phyloP scores from a whole-genome alignment of 2,329 filamentous ascomycete genomes.

The Colletotrichum lindemuthianum region DNA sequence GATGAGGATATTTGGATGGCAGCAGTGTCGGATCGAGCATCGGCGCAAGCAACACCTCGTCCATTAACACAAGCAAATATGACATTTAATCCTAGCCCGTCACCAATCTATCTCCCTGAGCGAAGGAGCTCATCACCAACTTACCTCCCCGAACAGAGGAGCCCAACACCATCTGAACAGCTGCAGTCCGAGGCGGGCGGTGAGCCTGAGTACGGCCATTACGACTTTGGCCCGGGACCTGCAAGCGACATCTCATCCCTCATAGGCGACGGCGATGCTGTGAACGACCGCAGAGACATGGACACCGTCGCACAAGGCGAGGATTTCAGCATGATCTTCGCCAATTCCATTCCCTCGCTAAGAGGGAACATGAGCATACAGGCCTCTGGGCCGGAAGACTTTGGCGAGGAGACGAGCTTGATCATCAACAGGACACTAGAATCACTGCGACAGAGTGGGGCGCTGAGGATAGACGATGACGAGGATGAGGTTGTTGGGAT shows the following conservation, averaged over 20 bases:
- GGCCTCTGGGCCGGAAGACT: constrained; percentile 51
- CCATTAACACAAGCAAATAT: constrained; percentile 33
- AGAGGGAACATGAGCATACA: constrained; percentile 52
- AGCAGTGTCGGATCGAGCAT: constrained; percentile 42
- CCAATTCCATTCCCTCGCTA: constrained; percentile 64
- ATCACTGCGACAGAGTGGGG: constrained; percentile 53
- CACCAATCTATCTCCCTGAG: neutral
- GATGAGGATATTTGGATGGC: constrained; percentile 60
- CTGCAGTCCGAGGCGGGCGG: constrained; percentile 26
- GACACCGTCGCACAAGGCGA: constrained; percentile 61
- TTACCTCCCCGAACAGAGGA: constrained; percentile 13
- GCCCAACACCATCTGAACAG: constrained; percentile 26
- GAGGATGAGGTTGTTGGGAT: constrained; percentile 31
- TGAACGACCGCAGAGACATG: constrained; percentile 40
- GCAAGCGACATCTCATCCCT: constrained; percentile 31
- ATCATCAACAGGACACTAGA: constrained; percentile 67
- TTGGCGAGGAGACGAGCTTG: constrained; percentile 65
- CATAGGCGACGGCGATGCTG: constrained; percentile 36
- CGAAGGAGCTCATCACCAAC: neutral
- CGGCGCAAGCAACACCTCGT: constrained; percentile 49
- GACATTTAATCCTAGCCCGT: constrained; percentile 1
- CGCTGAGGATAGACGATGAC: constrained; percentile 30
- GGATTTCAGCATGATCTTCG: constrained; percentile 69
- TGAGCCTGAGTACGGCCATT: constrained; percentile 24
- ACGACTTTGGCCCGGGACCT: constrained; percentile 30